Conservation (phyloP, 768 basidiomycete species). For the Baorangia bicolor region DNA sequence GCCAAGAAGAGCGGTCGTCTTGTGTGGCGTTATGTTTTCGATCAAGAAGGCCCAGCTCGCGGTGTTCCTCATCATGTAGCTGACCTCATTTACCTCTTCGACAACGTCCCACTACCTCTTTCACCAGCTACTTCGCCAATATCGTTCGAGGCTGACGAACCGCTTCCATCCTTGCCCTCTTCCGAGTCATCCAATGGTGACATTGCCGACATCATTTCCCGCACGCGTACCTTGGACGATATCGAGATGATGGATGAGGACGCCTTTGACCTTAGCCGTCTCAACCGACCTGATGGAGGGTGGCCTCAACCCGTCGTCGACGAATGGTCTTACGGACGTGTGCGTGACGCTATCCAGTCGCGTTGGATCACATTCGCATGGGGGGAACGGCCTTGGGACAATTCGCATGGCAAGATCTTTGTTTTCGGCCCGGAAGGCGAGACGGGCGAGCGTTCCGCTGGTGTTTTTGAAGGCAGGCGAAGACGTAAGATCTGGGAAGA, state of each 20-base stretch:
- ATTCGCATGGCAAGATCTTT: slow-evolving; percentile 56
- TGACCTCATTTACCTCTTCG: slow-evolving; percentile 77
- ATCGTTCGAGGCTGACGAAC: slow-evolving; percentile 35
- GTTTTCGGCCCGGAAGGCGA: slow-evolving; percentile 85
- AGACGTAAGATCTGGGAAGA: slow-evolving; percentile 61
- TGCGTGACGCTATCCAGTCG: slow-evolving; percentile 70
- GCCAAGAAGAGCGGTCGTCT: slow-evolving; percentile 55
- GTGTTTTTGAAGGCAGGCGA: slow-evolving; percentile 66
- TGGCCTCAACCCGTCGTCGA: slow-evolving; percentile 64
- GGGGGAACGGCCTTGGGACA: slow-evolving; percentile 70
- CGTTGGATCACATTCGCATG: slow-evolving; percentile 75
- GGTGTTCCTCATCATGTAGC: slow-evolving; percentile 67
- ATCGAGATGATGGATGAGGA: slow-evolving; percentile 28
- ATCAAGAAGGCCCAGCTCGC: slow-evolving; percentile 71
- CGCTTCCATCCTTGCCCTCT: slow-evolving; percentile 29
- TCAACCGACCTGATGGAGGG: slow-evolving; percentile 30
- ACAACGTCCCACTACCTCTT: slow-evolving; percentile 61
- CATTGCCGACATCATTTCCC: slow-evolving; percentile 13
- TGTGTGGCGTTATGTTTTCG: slow-evolving; percentile 83
- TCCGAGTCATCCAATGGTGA: slow-evolving; percentile 28
- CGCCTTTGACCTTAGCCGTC: slow-evolving; percentile 15
- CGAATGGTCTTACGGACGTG: slow-evolving; percentile 62
- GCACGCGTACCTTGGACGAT: slow-evolving; percentile 24
- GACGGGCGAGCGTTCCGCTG: slow-evolving; percentile 64
- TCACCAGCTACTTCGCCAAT: slow-evolving; percentile 34